Conservation (phyloP, 176 grass and related monocot species). For the Musa acuminata region DNA sequence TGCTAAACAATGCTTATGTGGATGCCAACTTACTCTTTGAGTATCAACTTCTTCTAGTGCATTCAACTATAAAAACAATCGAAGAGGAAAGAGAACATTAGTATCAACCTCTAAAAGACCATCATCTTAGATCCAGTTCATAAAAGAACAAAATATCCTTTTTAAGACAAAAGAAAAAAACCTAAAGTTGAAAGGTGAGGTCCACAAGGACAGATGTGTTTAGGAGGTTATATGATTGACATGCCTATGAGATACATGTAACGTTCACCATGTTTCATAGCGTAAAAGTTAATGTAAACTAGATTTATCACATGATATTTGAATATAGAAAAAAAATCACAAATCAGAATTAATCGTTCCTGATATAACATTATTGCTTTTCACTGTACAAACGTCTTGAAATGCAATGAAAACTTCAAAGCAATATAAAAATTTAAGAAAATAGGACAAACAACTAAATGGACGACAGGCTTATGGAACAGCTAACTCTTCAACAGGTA, state of each 20-base stretch:
- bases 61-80: slow-evolving; percentile 53
- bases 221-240: too few species aligned
- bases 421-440: background rate
- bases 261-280: too few species aligned
- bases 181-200: background rate
- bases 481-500: too few species aligned
- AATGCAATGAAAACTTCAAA: slow-evolving; percentile 1
- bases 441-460: background rate
- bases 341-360: too few species aligned
- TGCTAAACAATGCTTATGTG: slow-evolving; percentile 68
- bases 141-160: background rate
- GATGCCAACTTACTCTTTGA: slow-evolving; percentile 75
- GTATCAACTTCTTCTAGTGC: slow-evolving; percentile 53
- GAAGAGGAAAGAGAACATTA: background rate
- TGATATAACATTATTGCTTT: background rate
- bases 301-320: too few species aligned
- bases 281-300: too few species aligned
- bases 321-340: too few species aligned
- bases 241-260: too few species aligned
- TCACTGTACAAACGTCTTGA: background rate
- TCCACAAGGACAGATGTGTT: too few species aligned
- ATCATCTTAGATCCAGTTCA: background rate
- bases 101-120: background rate
- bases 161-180: background rate
- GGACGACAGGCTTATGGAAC: too few species aligned